Evolutionary conservation across 139 green algal species (phyloP), one percentile per base, ranked within the genome.

Genomic region (Dunaliella primolecta): DNA sequence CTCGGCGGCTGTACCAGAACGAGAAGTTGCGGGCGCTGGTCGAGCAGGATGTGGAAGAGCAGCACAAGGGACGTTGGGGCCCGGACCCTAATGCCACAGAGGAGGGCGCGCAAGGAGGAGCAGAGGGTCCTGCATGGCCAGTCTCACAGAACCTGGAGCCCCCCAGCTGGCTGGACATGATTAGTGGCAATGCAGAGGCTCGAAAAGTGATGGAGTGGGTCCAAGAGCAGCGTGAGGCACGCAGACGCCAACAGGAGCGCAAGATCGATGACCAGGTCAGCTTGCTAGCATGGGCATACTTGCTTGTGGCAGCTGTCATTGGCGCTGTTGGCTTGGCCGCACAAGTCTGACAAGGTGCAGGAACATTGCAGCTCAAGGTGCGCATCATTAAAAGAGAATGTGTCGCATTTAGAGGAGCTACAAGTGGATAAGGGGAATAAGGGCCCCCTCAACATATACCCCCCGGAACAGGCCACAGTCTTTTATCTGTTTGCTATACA

Each of bases 1-100:
- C 71, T 2, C 33, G n/a, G 34, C 81, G 81, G 70, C 56, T 84
- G 57, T 84, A 78, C 57, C 81, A 71, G 15, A 84, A 84, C 34
- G 11, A 32, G 21, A n/a, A 57, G 33, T 31, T 85, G 15, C 32
- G 36, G 36, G 32, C 70, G 27, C 24, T 85, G 33, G 82, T 75
- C 3, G 36, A 81, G 71, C 33, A 70, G 77, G 34, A 82, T 33
- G 23, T 64, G 77, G 77, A 70, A 11, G 33, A 38, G 75, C 75
- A 80, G 75, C n/a, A 36, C n/a, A 33, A 2, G 75, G 27, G 75
- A n/a, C 75, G n/a, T 20, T 80, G 75, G 75, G 75, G 75, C n/a
- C 2, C 38, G 72, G 79, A 83, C 3, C 35, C 30, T 3, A 37
- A 83, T 3, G 37, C 38, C 31, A 27, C 29, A 70, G 77, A 83